These are phyloP conservation scores for Paxillus involutus DNA, from an alignment of 768 basidiomycete species.

Conservation along the genomic window DNA sequence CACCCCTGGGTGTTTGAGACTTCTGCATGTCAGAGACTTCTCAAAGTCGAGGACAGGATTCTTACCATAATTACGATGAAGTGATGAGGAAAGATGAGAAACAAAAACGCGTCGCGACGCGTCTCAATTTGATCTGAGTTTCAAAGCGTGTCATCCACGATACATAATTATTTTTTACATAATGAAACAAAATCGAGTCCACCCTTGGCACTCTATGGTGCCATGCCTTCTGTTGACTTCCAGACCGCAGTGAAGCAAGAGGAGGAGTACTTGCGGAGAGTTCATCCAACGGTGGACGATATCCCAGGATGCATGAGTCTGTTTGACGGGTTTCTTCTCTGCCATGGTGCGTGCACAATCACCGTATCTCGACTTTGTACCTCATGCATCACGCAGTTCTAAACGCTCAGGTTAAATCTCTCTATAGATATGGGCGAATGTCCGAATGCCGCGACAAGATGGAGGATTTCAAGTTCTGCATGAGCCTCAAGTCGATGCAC, in stretches of 20 bases:
- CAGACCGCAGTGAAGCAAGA: slow-evolving; percentile 65
- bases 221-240: slow-evolving; percentile 47
- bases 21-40: slow-evolving; percentile 8
- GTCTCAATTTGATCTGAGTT: slow-evolving; percentile 41
- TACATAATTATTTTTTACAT: slow-evolving; percentile 3
- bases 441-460: slow-evolving; percentile 73
- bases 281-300: slow-evolving; percentile 77
- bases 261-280: slow-evolving; percentile 55
- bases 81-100: slow-evolving; percentile 10
- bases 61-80: slow-evolving; percentile 39
- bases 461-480: slow-evolving; percentile 94
- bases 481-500: slow-evolving; percentile 76
- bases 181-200: background rate
- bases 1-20: slow-evolving; percentile 49
- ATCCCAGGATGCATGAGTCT: slow-evolving; percentile 80
- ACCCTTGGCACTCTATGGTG: background rate
- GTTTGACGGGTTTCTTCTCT: slow-evolving; percentile 70
- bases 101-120: slow-evolving; percentile 47
- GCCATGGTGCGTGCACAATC: slow-evolving; percentile 51
- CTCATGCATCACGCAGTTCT: slow-evolving; percentile 50
- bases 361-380: slow-evolving; percentile 5
- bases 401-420: slow-evolving; percentile 74
- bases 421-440: slow-evolving; percentile 84
- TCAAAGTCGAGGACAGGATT: background rate
- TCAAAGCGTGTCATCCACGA: slow-evolving; percentile 35